These are phyloP conservation scores for Colletotrichum higginsianum DNA, from an alignment of 2,329 filamentous ascomycete species.

Conservation along the genomic window DNA sequence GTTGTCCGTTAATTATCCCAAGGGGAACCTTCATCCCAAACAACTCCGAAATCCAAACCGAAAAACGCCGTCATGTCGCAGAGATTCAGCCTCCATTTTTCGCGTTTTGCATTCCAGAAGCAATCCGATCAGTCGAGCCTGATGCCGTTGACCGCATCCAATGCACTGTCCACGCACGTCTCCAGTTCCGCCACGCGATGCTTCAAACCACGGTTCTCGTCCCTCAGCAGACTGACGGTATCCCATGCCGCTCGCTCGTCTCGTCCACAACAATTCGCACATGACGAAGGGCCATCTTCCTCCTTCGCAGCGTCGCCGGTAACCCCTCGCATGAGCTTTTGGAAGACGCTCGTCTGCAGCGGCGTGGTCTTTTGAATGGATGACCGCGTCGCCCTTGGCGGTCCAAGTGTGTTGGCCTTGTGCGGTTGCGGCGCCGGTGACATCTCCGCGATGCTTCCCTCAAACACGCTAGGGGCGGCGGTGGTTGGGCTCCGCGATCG, in stretches of 20 bases:
- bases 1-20: slow-evolving; percentile 12
- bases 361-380: slow-evolving; percentile 47
- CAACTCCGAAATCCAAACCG: slow-evolving; percentile 11
- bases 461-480: slow-evolving; percentile 55
- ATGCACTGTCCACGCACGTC: slow-evolving; percentile 71
- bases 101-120: background rate
- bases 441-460: slow-evolving; percentile 45
- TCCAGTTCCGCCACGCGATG: slow-evolving; percentile 72
- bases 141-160: slow-evolving; percentile 72
- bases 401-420: slow-evolving; percentile 41
- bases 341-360: slow-evolving; percentile 51
- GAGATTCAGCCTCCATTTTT: background rate
- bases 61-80: slow-evolving; percentile 29
- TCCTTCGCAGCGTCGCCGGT: slow-evolving; percentile 53
- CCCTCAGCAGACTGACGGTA: slow-evolving; percentile 72
- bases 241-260: slow-evolving; percentile 75
- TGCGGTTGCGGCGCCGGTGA: slow-evolving; percentile 41
- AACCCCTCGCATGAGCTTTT: slow-evolving; percentile 60
- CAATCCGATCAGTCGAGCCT: slow-evolving; percentile 53
- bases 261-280: slow-evolving; percentile 71
- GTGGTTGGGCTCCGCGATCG: slow-evolving; percentile 71
- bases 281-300: slow-evolving; percentile 52
- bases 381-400: slow-evolving; percentile 8
- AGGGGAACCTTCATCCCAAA: slow-evolving; percentile 3
- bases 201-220: slow-evolving; percentile 75